Evolutionary conservation across 2,329 filamentous ascomycete species (phyloP), one percentile per base, ranked within the genome.

Genomic region (Parastagonospora nodorum): DNA sequence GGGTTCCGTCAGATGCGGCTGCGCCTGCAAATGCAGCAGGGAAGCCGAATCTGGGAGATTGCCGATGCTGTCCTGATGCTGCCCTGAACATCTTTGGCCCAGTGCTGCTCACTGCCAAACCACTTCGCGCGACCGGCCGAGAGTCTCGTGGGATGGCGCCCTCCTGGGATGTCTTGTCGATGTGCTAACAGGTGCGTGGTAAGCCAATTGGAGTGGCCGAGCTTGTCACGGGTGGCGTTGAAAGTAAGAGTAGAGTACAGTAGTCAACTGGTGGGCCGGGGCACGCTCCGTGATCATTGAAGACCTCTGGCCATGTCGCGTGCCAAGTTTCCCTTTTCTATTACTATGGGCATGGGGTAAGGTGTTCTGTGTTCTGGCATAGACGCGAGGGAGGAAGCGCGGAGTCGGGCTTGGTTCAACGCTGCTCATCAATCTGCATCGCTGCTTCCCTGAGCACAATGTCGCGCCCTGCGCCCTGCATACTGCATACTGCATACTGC

Each of bases 121-220:
- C 16, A 8, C 11, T 37, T 9, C 31, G 38, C 35, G 51, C 42
- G 39, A 37, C 14, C n/a, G 39, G 38, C 15, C 33, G 30, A 40
- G 39, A 47, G 47, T 24, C 40, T 44, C 42, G 48, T 44, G 48
- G 54, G 54, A 51, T 48, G 48, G 36, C 31, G 39, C 39, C 30
- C 37, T 42, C 35, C 29, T n/a, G n/a, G 19, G 19, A 5, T 24
- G 19, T 24, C 19, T 24, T 24, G 5, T 24, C 19, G 19, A 24
- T 24, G 3, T 24, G 19, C 19, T 24, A 5, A 24, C 19, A 45
- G 27, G 42, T 45, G 29, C 31, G 29, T 28, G 7, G 38, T 12
- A 37, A 46, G 16, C 62, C 62, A 61, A 63, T 65, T 28, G 49
- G 48, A 42, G 36, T 51, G 15, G 50, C 54, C 55, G 54, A 54